phyloP scores from a whole-genome alignment of 73 alveolate species.

The Blepharisma japonicum region DNA sequence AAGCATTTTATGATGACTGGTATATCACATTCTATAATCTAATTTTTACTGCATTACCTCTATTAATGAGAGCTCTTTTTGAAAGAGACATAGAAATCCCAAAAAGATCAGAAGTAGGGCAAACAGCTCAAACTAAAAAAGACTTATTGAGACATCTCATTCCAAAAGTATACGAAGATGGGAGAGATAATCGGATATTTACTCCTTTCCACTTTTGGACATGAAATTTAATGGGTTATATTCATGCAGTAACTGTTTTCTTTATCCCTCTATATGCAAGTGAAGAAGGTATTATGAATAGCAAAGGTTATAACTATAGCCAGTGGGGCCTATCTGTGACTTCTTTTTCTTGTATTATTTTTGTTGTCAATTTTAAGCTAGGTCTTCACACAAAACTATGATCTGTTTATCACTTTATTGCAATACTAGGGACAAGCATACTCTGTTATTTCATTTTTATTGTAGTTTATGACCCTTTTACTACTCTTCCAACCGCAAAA shows the following conservation, averaged over 20 bases:
- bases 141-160: constrained; percentile 27
- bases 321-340: constrained; percentile 35
- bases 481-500: neutral
- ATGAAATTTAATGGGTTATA: constrained; percentile 34
- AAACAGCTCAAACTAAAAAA: constrained; percentile 30
- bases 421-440: neutral
- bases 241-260: constrained; percentile 32
- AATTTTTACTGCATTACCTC: constrained; percentile 92
- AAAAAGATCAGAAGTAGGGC: constrained; percentile 22
- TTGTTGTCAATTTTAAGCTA: constrained; percentile 35
- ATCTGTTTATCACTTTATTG: neutral
- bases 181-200: constrained; percentile 41
- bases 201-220: constrained; percentile 33
- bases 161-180: constrained; percentile 45
- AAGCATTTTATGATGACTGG: constrained; percentile 86
- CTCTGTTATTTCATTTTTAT: neutral
- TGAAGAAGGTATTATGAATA: constrained; percentile 13
- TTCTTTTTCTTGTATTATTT: constrained; percentile 41
- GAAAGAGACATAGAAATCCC: constrained; percentile 73
- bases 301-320: constrained; percentile 33
- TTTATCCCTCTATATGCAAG: constrained; percentile 33
- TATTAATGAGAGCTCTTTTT: constrained; percentile 79
- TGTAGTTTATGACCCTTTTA: constrained; percentile 1
- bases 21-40: constrained; percentile 90
- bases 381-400: constrained; percentile 41